These are phyloP conservation scores for Sporothrix schenckii DNA, from an alignment of 2,329 filamentous ascomycete genomes.

Conservation along the genomic window DNA sequence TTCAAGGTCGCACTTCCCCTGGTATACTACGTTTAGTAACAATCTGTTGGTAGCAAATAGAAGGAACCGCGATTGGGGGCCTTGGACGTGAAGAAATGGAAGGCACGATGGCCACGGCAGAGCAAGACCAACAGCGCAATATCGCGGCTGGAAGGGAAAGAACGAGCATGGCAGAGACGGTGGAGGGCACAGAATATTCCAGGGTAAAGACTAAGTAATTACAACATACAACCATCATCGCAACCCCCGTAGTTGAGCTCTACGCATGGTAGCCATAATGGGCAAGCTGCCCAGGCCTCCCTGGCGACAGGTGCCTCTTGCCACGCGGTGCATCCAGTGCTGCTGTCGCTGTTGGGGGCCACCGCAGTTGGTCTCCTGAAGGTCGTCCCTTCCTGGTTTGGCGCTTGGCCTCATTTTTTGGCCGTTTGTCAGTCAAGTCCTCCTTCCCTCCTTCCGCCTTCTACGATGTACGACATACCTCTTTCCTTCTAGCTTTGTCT, in stretches of 20 bases:
- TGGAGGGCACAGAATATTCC: not conserved
- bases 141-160: too few relatives aligned
- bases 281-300: not conserved
- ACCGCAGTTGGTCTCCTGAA: not conserved
- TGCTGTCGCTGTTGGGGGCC: slow-evolving; percentile 9
- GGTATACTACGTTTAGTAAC: not conserved
- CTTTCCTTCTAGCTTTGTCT: not conserved
- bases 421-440: not conserved
- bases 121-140: not conserved
- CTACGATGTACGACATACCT: not conserved
- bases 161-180: not conserved
- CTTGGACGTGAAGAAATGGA: not conserved
- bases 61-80: not conserved
- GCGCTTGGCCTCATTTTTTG: slow-evolving; percentile 19
- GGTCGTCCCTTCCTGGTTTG: slow-evolving; percentile 24
- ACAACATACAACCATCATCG: too few relatives aligned
- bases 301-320: not conserved
- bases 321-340: slow-evolving; percentile 2
- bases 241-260: not conserved
- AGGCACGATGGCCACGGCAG: not conserved
- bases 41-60: not conserved
- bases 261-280: not conserved
- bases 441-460: slow-evolving; percentile 13
- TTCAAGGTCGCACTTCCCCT: slow-evolving; percentile 5
- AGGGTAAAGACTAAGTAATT: too few relatives aligned